Base-by-base conservation (phyloP, 1,284 basidiomycete genomes). In the Neolentinus lepideus region DNA sequence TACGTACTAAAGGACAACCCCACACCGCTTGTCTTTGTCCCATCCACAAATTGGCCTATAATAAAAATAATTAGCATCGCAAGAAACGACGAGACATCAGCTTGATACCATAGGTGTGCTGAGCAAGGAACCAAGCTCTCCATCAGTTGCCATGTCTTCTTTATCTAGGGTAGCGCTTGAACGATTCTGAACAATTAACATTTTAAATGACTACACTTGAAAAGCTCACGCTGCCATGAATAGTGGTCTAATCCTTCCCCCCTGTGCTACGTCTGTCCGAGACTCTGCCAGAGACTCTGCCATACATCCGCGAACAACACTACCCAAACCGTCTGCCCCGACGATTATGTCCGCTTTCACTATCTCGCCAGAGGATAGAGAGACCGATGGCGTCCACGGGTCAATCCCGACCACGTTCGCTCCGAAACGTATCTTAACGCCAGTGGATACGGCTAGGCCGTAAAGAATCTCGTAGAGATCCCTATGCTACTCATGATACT, bases 361-460 rank as follows among this genome's bases (percentile, higher is more conserved):
- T 25, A 26, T 6, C 27, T 50, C 47, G 14, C 47, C 47, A 11
- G 47, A n/a, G 22, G 22, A 25, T 11, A 26, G 12, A 26, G 22
- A n/a, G 24, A 50, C 47, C 8, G 27, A 3, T 21, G 24, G 24
- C 22, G 27, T 16, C 38, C 38, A n/a, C 27, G 47, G 47, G 47
- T 50, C 47, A 8, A 50, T 21, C 6, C n/a, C 10, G 12, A 50
- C 47, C 24, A 50, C 47, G 11, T 10, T 26, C 16, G 47, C 22
- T 9, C 27, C 47, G 27, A 50, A 50, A 11, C 27, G 22, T 25
- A 50, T 63, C 43, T 56, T 66, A 11, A 69, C 63, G 3, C 67
- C 66, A 2, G 60, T 27, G 46, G 64, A 66, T 0, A 75, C 78
- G 53, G 69, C 69, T 59, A 56, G 25, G n/a, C 6, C 24, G 45